Base-by-base conservation (phyloP, 805 yeast species). In the Kodamaea neixiangensis region DNA sequence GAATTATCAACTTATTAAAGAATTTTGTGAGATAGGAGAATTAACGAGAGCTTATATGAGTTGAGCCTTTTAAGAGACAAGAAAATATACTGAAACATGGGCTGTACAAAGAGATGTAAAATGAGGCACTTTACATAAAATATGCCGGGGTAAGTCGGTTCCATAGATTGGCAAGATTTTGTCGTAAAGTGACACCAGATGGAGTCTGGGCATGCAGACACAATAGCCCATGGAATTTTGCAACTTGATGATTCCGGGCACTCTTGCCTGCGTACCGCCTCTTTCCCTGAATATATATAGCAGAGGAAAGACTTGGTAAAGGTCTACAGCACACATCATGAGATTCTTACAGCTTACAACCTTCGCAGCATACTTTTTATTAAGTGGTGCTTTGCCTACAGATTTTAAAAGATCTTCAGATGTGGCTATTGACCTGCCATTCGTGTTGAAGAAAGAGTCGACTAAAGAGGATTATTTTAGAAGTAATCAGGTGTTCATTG, bases 371-470 rank as follows among this genome's bases (percentile, higher is more conserved):
- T 37, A 14, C 21, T 11, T 37, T 19, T 37, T 19, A 10, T 18
- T 37, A 17, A 15, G 21, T 9, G 21, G 21, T 17, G 41, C 41
- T 18, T 37, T 17, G 5, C 21, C 21, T 37, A 25, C 31, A 25
- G 31, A 25, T 25, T 14, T 17, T 7, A 37, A 17, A 37, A 37
- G 41, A 17, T 14, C 41, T 14, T 6, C 15, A 15, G 41, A 37
- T 49, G 31, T 7, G 5, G 31, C 31, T 13, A 25, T 25, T 25
- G 31, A 69, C 55, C 65, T 66, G 49, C 78, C 78, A 4, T 81
- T 81, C 61, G 69, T 74, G 1, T 68, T 83, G 44, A 68, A 70
- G 18, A 78, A 75, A 59, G 71, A 73, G 3, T 79, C 85, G 7
- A 68, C 77, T 0, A 59, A 78, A 35, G 67, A 71, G 45, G 86